Evolutionary conservation across 164 flowering plant species (phyloP).

Genomic region (Magnolia changhungtana): DNA sequence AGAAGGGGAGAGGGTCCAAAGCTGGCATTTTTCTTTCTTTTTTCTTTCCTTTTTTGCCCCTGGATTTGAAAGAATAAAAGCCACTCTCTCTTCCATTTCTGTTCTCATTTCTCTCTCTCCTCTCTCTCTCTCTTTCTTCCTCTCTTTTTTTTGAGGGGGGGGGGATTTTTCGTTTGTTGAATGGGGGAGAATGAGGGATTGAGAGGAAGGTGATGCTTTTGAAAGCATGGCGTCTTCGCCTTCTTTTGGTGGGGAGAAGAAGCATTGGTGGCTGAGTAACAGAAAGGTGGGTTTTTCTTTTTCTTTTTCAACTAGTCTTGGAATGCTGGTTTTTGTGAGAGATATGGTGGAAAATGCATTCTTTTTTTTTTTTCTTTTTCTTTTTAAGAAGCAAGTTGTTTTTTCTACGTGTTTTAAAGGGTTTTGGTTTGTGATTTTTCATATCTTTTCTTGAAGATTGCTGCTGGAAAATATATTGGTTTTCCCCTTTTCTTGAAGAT

Average conservation of each 20-base stretch:
- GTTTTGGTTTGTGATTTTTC: background rate
- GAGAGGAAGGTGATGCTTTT: conserved; percentile 11
- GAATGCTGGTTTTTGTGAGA: background rate
- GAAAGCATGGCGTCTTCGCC: conserved; percentile 44
- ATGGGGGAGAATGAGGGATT: background rate
- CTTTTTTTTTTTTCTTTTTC: background rate
- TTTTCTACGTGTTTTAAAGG: background rate
- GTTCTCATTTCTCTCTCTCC: conserved; percentile 8
- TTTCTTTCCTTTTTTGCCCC: background rate
- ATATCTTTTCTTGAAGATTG: background rate
- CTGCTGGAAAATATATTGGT: background rate
- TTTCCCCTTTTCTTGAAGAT: background rate
- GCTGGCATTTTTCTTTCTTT: conserved; percentile 43
- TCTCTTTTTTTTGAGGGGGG: conserved; percentile 2
- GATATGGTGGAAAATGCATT: background rate
- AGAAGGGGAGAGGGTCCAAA: conserved; percentile 29
- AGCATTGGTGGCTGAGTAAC: conserved; percentile 92
- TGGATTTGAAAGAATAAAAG: conserved; percentile 5
- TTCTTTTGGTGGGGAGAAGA: conserved; percentile 52
- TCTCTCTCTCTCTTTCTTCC: conserved; percentile 10
- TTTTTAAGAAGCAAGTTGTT: background rate
- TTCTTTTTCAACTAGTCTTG: background rate
- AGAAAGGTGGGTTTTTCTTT: conserved; percentile 49
- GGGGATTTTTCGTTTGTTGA: background rate
- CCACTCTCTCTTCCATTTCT: background rate